Conservation (phyloP, 2,329 filamentous ascomycete species). For the Coniochaeta sp. region DNA sequence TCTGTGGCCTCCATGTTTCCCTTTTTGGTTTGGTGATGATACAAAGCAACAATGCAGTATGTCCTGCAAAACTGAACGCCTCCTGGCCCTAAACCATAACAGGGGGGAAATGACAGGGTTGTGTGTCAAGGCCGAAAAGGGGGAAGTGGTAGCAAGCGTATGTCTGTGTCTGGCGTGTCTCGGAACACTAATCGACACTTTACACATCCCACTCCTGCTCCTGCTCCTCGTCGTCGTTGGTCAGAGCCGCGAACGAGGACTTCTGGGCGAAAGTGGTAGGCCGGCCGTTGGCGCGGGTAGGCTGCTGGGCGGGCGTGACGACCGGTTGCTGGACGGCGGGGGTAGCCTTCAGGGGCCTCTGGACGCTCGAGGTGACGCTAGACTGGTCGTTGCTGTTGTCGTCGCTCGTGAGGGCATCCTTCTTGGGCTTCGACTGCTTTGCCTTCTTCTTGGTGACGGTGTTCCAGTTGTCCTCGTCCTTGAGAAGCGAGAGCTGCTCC, state of each 20-base stretch:
- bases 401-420: constrained; percentile 31
- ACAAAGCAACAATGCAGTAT: constrained; percentile 2
- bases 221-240: constrained; percentile 32
- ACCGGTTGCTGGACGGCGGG: constrained; percentile 16
- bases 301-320: constrained; percentile 9
- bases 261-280: constrained; percentile 27
- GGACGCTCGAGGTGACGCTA: constrained; percentile 14
- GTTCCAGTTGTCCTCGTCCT: constrained; percentile 49
- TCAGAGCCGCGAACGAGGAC: constrained; percentile 43
- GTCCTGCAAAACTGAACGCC: too few species aligned
- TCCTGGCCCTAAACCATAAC: too few species aligned
- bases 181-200: too few species aligned
- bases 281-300: constrained; percentile 21
- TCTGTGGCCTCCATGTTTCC: background rate
- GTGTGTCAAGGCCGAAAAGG: too few species aligned
- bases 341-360: constrained; percentile 14
- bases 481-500: constrained; percentile 53
- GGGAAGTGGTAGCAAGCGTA: too few species aligned
- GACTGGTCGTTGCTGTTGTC: constrained; percentile 13
- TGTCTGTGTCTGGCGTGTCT: too few species aligned
- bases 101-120: too few species aligned
- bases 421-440: constrained; percentile 37
- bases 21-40: constrained; percentile 3
- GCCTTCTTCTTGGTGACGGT: constrained; percentile 45
- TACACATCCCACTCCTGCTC: constrained; percentile 48